Evolutionary conservation across 75 land plant species (phyloP).

Genomic region (Cunninghamia lanceolata): DNA sequence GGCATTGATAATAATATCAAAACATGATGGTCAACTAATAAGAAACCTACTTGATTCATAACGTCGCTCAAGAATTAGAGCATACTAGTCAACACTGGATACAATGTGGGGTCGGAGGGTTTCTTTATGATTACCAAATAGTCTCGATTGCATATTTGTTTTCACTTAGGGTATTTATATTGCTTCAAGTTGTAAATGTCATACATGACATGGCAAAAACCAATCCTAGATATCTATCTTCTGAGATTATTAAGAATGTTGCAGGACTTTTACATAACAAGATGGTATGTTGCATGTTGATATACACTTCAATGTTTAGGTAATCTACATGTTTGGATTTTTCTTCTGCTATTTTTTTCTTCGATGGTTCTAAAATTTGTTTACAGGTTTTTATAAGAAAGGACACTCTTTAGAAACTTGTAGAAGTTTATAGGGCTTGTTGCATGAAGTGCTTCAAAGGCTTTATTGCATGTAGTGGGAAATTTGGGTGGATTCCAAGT

Average conservation of each 20-base stretch:
- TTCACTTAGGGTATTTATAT: no score
- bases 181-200: conserved; percentile 53
- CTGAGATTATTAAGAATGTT: conserved; percentile 44
- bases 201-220: conserved; percentile 69
- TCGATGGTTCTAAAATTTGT: not conserved
- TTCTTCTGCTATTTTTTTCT: not conserved
- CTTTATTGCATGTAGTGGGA: conserved; percentile 23
- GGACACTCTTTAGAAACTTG: conserved; percentile 55
- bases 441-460: conserved; percentile 58
- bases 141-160: no score
- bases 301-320: conserved; percentile 6
- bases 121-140: no score
- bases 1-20: no score
- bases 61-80: no score
- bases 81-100: no score
- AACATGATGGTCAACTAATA: no score
- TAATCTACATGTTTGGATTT: not conserved
- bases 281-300: conserved; percentile 46
- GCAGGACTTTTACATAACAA: conserved; percentile 85
- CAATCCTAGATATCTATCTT: conserved; percentile 44
- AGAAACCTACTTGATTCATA: no score
- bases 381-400: conserved; percentile 75
- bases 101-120: no score
- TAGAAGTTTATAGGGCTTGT: conserved; percentile 64
- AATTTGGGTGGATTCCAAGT: conserved; percentile 84